Evolutionary conservation across 345 rosid species (phyloP), one percentile per base, ranked within the genome.

Genomic region (Aurinia saxatilis): DNA sequence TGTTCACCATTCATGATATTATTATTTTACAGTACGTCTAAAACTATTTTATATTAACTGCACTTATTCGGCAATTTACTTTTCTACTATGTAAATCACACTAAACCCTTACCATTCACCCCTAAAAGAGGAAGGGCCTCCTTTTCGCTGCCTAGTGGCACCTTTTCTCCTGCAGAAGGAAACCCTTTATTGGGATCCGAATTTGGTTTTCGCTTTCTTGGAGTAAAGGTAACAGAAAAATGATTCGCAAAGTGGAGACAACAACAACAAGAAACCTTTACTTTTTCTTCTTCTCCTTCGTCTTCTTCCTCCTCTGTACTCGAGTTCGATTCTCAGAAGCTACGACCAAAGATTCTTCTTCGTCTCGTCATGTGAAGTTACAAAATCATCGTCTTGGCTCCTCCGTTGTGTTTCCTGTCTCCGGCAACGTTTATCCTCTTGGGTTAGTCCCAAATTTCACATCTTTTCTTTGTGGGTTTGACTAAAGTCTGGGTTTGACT

Each of bases 351-450:
- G 66, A 71, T 9, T 50, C 70, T 2, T 57, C 70, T 2, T 57
- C 70, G 5, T 5, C 5, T 50, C 46, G 40, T 0, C 65, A 29
- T 2, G 51, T 60, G 7, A 72, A 72, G 72, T 53, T 60, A n/a
- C 66, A 66, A 47, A 66, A 60, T 23, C 62, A 19, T 27, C 58
- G 39, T 7, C 50, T 66, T 50, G 74, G 68, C 45, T 81, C 90
- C 60, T 77, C 96, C 65, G 66, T 78, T 37, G 78, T 92, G 10
- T 79, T 92, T 30, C 86, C 83, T 0, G 47, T 89, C 63, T 57
- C 77, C 18, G 99, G 99, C 12, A 89, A 85, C 66, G 95, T 89
- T 62, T 87, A 89, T 68, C 99, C 99, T 66, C 86, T 81, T 54
- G 99, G 99, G 99, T 92, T 64, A 5, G 9, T 7, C 1, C 15